These are phyloP conservation scores for Hippophae gyantsensis DNA, from an alignment of 306 rosid species.

Conservation along the genomic window DNA sequence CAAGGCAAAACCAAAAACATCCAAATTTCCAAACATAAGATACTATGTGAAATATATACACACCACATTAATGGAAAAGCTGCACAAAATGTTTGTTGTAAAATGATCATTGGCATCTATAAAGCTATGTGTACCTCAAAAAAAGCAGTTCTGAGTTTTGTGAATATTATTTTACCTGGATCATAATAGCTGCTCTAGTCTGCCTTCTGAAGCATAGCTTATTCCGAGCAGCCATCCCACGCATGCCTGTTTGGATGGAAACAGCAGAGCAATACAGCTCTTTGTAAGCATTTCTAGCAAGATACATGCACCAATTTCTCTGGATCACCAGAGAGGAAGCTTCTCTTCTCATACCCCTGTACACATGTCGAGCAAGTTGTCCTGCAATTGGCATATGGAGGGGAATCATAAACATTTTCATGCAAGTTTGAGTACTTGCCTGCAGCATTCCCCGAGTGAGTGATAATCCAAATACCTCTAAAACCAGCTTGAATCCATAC, in stretches of 20 bases:
- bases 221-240: slow-evolving; percentile 83
- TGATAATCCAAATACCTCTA: slow-evolving; percentile 50
- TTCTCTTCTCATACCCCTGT: slow-evolving; percentile 61
- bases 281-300: slow-evolving; percentile 68
- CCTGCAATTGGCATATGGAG: slow-evolving; percentile 38
- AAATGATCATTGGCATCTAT: too few species aligned
- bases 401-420: background rate
- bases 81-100: background rate
- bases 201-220: slow-evolving; percentile 79
- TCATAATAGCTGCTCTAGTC: slow-evolving; percentile 78
- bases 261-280: slow-evolving; percentile 51
- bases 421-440: background rate
- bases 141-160: background rate
- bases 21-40: background rate
- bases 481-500: slow-evolving; percentile 75
- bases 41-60: background rate
- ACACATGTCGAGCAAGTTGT: slow-evolving; percentile 71
- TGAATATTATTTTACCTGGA: slow-evolving; percentile 53
- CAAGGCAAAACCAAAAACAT: slow-evolving; percentile 19
- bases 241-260: slow-evolving; percentile 80
- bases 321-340: slow-evolving; percentile 80
- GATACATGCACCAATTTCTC: slow-evolving; percentile 74
- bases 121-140: too few species aligned
- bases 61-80: slow-evolving; percentile 14
- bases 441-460: slow-evolving; percentile 1